Evolutionary conservation across 352 stramenopile genomes (phyloP), one percentile per base, ranked within the genome.

Genomic region (Phytophthora multivora): DNA sequence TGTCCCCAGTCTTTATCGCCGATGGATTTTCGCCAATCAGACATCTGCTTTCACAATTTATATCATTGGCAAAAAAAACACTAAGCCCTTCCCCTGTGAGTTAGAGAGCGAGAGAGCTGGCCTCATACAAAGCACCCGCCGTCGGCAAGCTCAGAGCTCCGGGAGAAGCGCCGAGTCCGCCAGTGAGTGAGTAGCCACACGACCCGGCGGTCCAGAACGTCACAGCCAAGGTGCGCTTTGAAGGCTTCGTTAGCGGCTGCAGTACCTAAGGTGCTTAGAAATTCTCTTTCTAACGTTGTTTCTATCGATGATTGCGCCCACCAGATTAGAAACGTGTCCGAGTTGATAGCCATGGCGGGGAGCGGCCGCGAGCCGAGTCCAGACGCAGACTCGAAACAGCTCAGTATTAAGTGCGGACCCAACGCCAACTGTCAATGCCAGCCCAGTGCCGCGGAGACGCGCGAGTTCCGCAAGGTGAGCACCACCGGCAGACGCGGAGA

Each of bases 381-480:
- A 5, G 63, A 80, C 46, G 50, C 70, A 52, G 66, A 64, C 53
- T 56, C 28, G 15, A 63, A 59, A 41, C 51, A 47, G 42, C 28
- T 16, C 31, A 28, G 31, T 23, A 45, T 59, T 19, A 60, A 66
- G 39, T 77, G 73, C 42, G 53, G 41, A 23, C 41, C 51, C 15
- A 60, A 58, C 26, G 42, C 40, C n/a, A 66, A 62, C 45, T 89
- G 76, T 19, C 69, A 85, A 45, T 93, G 79, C 59, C 79, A 90
- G 45, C 82, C 83, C n/a, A 90, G 71, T 19, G 62, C 73, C 12
- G 80, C 83, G 16, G 85, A 93, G 53, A 78, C 73, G 48, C 85
- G 85, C 69, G 85, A 93, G 59, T 93, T 93, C 57, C 85, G 82
- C 63, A 93, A 93, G 83, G 83, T 90, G 47, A 56, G 49, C 33